Evolutionary conservation across 2,329 filamentous ascomycete genomes (phyloP).

Genomic region (Magnaporthiopsis poae): DNA sequence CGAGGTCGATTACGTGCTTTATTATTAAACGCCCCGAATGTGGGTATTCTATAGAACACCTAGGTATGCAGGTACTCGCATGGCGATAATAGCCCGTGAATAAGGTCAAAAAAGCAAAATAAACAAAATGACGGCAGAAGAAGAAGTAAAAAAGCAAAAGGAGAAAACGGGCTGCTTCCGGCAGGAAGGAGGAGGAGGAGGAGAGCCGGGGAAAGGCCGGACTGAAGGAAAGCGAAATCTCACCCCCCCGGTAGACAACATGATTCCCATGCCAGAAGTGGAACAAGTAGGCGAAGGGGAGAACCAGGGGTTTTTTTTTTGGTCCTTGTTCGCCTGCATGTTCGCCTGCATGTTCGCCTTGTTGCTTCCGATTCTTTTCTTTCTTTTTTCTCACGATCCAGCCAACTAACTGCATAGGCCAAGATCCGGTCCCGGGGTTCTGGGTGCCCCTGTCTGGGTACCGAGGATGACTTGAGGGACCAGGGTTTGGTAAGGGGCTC

Average conservation of each 20-base stretch:
- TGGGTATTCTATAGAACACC: background rate
- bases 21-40: background rate
- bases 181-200: background rate
- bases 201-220: background rate
- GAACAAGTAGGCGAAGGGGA: background rate
- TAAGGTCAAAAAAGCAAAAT: background rate
- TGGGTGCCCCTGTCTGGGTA: background rate
- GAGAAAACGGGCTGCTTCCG: background rate
- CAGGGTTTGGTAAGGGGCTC: background rate
- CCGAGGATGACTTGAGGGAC: too few relatives aligned
- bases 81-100: background rate
- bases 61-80: background rate
- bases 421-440: background rate
- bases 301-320: background rate
- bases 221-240: background rate
- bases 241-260: background rate
- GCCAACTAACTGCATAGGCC: background rate
- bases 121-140: background rate
- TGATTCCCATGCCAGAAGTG: background rate
- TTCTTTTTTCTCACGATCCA: background rate
- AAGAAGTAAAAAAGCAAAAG: background rate
- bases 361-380: too few relatives aligned
- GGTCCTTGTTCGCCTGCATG: background rate
- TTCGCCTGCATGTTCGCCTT: background rate
- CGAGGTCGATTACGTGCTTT: too few relatives aligned